These are phyloP conservation scores for Solanum dulcamara DNA, from an alignment of 257 asterid species.

Conservation along the genomic window DNA sequence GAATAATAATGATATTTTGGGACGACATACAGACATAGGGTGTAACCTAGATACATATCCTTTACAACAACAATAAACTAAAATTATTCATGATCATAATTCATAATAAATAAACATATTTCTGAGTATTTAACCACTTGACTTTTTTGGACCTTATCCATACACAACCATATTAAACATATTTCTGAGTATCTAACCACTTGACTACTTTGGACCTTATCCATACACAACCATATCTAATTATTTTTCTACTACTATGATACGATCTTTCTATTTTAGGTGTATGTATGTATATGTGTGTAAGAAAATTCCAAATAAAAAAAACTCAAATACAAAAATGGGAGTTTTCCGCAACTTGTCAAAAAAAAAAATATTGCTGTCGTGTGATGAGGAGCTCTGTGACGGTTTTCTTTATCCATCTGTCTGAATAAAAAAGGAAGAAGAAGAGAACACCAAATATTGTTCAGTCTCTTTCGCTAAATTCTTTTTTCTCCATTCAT, in stretches of 20 bases:
- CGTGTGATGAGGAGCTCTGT: no score
- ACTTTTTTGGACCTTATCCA: not conserved
- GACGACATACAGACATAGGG: no score
- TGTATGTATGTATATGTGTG: no score
- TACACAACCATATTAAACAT: not conserved
- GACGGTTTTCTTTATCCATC: no score
- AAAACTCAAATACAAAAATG: not conserved
- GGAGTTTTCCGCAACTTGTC: not conserved
- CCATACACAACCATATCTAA: not conserved
- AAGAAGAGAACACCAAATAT: not conserved
- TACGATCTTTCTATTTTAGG: not conserved
- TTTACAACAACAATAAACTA: no score
- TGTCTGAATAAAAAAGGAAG: not conserved
- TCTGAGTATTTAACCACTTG: not conserved
- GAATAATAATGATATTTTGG: no score
- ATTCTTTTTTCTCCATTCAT: not conserved
- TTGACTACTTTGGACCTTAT: not conserved
- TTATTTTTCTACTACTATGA: not conserved
- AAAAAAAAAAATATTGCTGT: no score
- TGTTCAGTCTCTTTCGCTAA: not conserved
- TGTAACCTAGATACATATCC: no score
- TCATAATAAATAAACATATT: not conserved
- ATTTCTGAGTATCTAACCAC: not conserved
- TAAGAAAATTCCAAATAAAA: not conserved
- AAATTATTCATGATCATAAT: not conserved